Evolutionary conservation across 2,329 filamentous ascomycete species (phyloP), one percentile per base, ranked within the genome.

Genomic region (Simplicillium sp.): DNA sequence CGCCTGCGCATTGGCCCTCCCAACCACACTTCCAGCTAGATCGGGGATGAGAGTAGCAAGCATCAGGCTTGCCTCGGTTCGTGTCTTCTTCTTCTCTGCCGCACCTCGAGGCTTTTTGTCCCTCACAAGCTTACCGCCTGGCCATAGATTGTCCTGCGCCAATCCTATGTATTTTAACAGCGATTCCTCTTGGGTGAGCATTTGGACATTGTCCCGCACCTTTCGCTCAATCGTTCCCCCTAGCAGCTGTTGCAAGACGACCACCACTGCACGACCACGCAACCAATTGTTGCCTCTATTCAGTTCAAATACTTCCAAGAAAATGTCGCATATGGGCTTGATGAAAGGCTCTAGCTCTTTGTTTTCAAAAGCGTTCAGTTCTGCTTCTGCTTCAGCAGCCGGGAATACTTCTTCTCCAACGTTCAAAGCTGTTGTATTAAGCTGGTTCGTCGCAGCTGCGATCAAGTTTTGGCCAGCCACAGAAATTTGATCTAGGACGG

Each of bases 241-340:
- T 1, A 98, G 78, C 6, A 98, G 75, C 60, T 98, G 92, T 56
- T 98, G 92, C 15, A 98, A 72, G 3, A 98, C 90, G 9, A 98
- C 88, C 4, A 98, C 90, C 2, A 97, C 92, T 0, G 92, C 92
- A 16, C 92, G 81, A 1, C 92, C 94, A 33, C 94, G 84, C 4
- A 98, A 77, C 94, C 92, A 98, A 60, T 94, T 97, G 62, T 94
- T 96, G 33, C 90, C 89, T 45, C 84, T 82, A 59, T 96, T 94
- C 32, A 98, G 74, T 55, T 95, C 89, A 55, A 98, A 98, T 0
- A 88, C 78, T 58, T 98, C 92, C 13, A 98, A 75, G 63, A 98
- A 98, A 45, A 98, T 82, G 60, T 98, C 92, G 61, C 89, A 96
- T 46, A 98, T 96, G 4, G 92, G 94, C 58, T 96, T 98, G 53